These are phyloP conservation scores for Hypoxylon sp. DNA, from an alignment of 2,329 filamentous ascomycete genomes.

Conservation along the genomic window DNA sequence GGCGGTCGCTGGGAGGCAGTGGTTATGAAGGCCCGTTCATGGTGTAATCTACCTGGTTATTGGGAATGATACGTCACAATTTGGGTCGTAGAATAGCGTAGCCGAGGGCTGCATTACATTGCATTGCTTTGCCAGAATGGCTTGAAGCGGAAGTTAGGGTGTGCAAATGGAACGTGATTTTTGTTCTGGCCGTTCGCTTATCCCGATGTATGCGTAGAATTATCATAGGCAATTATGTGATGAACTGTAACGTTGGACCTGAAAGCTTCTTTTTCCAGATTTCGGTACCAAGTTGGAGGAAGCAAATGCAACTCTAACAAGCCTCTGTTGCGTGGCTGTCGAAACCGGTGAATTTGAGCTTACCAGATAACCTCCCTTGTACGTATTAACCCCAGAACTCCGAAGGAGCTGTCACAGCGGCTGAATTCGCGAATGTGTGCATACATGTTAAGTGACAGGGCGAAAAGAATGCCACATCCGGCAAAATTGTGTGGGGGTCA, in stretches of 20 bases:
- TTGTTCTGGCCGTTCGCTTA: conserved; percentile 3
- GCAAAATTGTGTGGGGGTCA: conserved; percentile 38
- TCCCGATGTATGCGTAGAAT: not conserved
- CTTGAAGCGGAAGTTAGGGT: conserved; percentile 22
- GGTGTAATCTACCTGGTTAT: conserved; percentile 37
- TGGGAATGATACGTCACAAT: conserved; percentile 42
- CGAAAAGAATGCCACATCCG: conserved; percentile 40
- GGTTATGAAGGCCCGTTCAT: conserved; percentile 12
- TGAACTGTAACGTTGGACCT: conserved; percentile 25
- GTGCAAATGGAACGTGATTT: conserved; percentile 17
- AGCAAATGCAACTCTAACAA: conserved; percentile 18
- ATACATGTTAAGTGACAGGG: conserved; percentile 8
- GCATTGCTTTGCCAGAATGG: conserved; percentile 26
- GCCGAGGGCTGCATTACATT: conserved; percentile 28
- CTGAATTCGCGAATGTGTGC: not conserved
- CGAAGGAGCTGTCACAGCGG: conserved; percentile 20
- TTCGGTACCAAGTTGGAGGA: conserved; percentile 13
- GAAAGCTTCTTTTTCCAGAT: conserved; percentile 16
- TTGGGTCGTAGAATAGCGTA: conserved; percentile 13
- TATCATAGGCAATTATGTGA: conserved; percentile 16
- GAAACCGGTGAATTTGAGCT: conserved; percentile 14
- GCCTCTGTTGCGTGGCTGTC: not conserved
- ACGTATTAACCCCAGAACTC: conserved; percentile 7
- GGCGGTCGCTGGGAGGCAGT: conserved; percentile 2
- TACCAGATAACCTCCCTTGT: conserved; percentile 1